Evolutionary conservation across 306 rosid genomes (phyloP), one percentile per base, ranked within the genome.

Genomic region (Urtica urens): DNA sequence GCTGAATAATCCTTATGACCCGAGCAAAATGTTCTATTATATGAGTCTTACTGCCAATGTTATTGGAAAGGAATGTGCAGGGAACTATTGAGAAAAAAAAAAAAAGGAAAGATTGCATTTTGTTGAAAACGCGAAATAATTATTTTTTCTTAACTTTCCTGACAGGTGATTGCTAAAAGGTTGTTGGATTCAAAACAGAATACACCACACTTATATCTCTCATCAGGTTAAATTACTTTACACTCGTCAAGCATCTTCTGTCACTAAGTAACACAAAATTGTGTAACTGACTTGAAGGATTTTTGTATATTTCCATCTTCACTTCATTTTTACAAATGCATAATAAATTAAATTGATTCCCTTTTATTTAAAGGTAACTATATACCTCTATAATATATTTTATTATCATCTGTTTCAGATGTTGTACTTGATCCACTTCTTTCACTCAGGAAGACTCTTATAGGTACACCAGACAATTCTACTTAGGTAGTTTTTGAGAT

Each of bases 111-210:
- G 33, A 4, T 35, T 35, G 40, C 4, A 6, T 46, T 23, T 23
- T 35, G 34, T 13, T 58, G 22, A n/a, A n/a, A n/a, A n/a, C n/a
- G n/a, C n/a, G n/a, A n/a, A n/a, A n/a, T n/a, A n/a, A n/a, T n/a
- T n/a, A n/a, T n/a, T n/a, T n/a, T n/a, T n/a, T n/a, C n/a, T n/a
- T n/a, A n/a, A n/a, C n/a, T n/a, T n/a, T n/a, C n/a, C n/a, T n/a
- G n/a, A n/a, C 80, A 90, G 99, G 92, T 90, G 61, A 90, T 90
- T 25, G 99, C 95, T 55, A 85, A 63, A 69, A 90, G 95, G 67
- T 67, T 85, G 60, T 57, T 84, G 65, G 97, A 90, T 60, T 90
- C 99, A 31, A 90, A 90, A 52, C 94, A 85, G 69, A 59, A 77
- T 69, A 81, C 80, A 11, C 95, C 99, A 19, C 99, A 90, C 67